phyloP scores from a whole-genome alignment of 1,284 basidiomycete genomes.

The Ganoderma multipileum region DNA sequence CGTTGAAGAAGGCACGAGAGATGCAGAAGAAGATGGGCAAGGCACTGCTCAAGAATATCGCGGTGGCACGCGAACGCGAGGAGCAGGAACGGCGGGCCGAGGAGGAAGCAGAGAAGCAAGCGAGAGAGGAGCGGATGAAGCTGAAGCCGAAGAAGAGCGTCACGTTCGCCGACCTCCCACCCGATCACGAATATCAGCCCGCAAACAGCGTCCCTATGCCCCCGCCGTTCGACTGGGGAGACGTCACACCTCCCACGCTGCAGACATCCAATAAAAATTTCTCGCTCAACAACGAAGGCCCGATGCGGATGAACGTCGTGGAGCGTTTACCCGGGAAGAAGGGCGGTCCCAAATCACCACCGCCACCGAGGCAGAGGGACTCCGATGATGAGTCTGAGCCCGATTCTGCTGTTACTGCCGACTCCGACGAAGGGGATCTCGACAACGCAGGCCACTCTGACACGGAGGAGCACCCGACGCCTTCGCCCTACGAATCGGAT shows the following conservation, averaged over 20 bases:
- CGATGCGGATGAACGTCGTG: slow-evolving; percentile 73
- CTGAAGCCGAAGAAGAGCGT: slow-evolving; percentile 64
- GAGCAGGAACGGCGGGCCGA: slow-evolving; percentile 42
- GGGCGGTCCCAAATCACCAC: slow-evolving; percentile 32
- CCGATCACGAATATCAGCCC: slow-evolving; percentile 34
- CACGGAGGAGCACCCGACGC: slow-evolving; percentile 24
- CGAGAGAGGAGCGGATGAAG: slow-evolving; percentile 29
- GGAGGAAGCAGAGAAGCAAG: slow-evolving; percentile 39
- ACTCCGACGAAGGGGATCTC: slow-evolving; percentile 58
- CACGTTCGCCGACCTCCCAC: slow-evolving; percentile 59
- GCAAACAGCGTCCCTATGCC: slow-evolving; percentile 27
- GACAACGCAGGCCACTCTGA: slow-evolving; percentile 35
- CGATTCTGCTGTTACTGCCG: slow-evolving; percentile 41
- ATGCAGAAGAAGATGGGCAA: slow-evolving; percentile 81
- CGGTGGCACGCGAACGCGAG: slow-evolving; percentile 49
- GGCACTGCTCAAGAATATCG: slow-evolving; percentile 60
- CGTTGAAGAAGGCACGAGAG: slow-evolving; percentile 59
- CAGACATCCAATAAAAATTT: slow-evolving; percentile 46
- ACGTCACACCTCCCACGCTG: slow-evolving; percentile 58
- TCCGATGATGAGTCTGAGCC: slow-evolving; percentile 58
- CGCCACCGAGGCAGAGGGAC: slow-evolving; percentile 40
- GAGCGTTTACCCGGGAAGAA: slow-evolving; percentile 56
- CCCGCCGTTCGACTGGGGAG: slow-evolving; percentile 54
- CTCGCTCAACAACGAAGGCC: slow-evolving; percentile 49
- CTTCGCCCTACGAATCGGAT: slow-evolving; percentile 30